Percentiles rank a stretch among this genome's conserved stretches.
These are phyloP conservation scores for Tetrapisispora taiwanensis DNA, from an alignment of 805 yeast species.

Conservation along the genomic window DNA sequence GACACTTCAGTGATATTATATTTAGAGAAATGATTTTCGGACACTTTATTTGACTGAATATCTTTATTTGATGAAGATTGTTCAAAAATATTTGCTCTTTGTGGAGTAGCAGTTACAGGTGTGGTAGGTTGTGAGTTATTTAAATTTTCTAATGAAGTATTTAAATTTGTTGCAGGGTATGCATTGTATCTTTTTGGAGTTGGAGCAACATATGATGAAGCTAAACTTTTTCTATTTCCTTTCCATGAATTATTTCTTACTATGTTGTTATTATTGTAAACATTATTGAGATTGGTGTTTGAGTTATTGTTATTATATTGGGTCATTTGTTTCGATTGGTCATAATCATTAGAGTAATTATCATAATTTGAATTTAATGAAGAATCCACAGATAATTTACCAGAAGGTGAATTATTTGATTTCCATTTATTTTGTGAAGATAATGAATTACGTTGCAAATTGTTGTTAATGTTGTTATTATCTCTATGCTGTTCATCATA, in stretches of 20 bases:
- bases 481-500: background rate
- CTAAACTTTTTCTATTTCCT: background rate
- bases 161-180: background rate
- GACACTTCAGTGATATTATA: background rate
- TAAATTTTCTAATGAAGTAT: background rate
- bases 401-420: constrained; percentile 4
- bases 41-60: background rate
- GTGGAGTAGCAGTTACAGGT: background rate
- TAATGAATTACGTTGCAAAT: background rate
- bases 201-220: constrained; percentile 4
- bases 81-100: background rate
- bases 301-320: background rate
- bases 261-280: background rate
- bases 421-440: constrained; percentile 12
- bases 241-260: constrained; percentile 2
- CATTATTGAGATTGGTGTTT: background rate
- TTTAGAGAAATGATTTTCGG: background rate
- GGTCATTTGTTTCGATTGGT: background rate
- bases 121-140: background rate
- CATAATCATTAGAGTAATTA: background rate
- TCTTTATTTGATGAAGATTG: background rate
- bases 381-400: background rate
- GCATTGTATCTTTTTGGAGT: constrained; percentile 3
- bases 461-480: background rate
- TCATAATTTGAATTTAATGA: background rate